Percentiles rank a stretch among this genome's conserved stretches.
These are phyloP conservation scores for Aspergillus hortae DNA, from an alignment of 2,329 filamentous ascomycete species.

Conservation along the genomic window DNA sequence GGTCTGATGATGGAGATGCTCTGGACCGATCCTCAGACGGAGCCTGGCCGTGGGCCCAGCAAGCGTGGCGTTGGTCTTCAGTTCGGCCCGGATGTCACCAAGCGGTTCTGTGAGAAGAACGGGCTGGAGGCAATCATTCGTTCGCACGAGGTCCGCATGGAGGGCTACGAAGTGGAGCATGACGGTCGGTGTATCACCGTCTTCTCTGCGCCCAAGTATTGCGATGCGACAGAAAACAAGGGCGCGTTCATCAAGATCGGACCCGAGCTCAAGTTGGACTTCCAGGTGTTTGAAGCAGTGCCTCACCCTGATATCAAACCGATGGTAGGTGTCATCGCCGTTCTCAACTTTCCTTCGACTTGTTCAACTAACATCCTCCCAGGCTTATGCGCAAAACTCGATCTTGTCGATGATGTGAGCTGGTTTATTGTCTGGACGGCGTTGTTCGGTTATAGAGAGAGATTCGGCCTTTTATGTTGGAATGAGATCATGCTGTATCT, in stretches of 20 bases:
- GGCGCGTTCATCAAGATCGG: slow-evolving; percentile 98
- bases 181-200: slow-evolving; percentile 95
- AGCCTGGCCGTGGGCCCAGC: slow-evolving; percentile 83
- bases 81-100: slow-evolving; percentile 94
- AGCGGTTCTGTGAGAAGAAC: slow-evolving; percentile 94
- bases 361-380: slow-evolving; percentile 5
- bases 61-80: slow-evolving; percentile 96
- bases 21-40: slow-evolving; percentile 92
- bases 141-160: slow-evolving; percentile 97
- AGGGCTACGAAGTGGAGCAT: slow-evolving; percentile 98
- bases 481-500: slow-evolving; percentile 16
- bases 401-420: slow-evolving; percentile 73
- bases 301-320: slow-evolving; percentile 93
- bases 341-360: background rate
- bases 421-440: slow-evolving; percentile 23
- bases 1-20: slow-evolving; percentile 99
- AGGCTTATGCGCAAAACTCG: slow-evolving; percentile 83
- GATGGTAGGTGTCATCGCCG: slow-evolving; percentile 56
- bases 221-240: slow-evolving; percentile 96
- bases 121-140: slow-evolving; percentile 91
- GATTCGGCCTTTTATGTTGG: slow-evolving; percentile 6
- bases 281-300: slow-evolving; percentile 92
- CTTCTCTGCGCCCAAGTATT: slow-evolving; percentile 96
- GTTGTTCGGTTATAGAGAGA: slow-evolving; percentile 17
- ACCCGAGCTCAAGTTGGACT: slow-evolving; percentile 84